These are phyloP conservation scores for Solanum ahanhuiri DNA, from an alignment of 257 asterid genomes.

Conservation along the genomic window DNA sequence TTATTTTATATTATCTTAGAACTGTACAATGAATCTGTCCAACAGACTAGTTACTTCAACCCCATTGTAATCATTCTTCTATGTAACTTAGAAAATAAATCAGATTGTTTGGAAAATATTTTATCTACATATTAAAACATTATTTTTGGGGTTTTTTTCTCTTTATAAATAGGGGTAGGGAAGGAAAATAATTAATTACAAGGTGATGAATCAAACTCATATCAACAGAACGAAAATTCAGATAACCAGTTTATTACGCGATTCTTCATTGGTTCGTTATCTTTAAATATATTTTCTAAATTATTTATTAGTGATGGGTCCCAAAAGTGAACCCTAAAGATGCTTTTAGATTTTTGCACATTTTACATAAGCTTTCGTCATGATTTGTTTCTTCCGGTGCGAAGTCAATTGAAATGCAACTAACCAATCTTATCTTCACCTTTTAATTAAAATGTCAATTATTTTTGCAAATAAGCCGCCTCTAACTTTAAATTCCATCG, in stretches of 20 bases:
- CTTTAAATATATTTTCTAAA: not conserved
- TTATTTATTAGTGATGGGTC: not conserved
- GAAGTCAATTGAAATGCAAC: not conserved
- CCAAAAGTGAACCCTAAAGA: not conserved
- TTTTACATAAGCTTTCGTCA: not conserved
- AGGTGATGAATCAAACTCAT: not conserved
- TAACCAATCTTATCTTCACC: not conserved
- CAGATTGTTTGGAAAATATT: not conserved
- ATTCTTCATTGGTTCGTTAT: not conserved
- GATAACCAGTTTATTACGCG: accelerated
- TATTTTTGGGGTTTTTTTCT: not conserved
- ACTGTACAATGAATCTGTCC: not conserved
- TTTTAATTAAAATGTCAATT: not conserved
- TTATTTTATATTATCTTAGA: not conserved
- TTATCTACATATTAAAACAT: not conserved
- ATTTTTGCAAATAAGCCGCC: not conserved
- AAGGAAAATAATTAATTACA: too few species aligned
- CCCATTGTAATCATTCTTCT: not conserved
- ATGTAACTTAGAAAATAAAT: not conserved
- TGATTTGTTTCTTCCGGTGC: not conserved
- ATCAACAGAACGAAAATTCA: not conserved
- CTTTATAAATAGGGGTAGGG: not conserved
- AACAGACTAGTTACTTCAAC: too few species aligned
- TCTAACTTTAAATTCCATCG: not conserved
- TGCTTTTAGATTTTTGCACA: not conserved